Percentiles rank a stretch among this genome's conserved stretches.
Evolutionary conservation across 371 early-diverging fungal genomes (phyloP).

Genomic region (Mortierella sp.): DNA sequence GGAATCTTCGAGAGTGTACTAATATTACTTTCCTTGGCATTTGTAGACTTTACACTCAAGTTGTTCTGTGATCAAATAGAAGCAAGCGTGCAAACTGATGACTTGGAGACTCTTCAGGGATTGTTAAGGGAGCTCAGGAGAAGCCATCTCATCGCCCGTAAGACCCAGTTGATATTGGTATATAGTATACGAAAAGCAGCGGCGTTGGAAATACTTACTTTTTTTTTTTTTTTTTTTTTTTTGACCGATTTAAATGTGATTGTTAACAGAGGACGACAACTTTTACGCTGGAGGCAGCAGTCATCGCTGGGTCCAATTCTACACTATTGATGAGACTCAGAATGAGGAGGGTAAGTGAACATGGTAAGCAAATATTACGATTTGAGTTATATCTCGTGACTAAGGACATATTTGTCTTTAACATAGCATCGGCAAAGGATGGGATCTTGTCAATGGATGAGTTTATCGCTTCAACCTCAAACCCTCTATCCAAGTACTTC

Average conservation of each 20-base stretch:
- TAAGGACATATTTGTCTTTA: background rate
- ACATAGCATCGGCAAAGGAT: background rate
- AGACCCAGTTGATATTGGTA: background rate
- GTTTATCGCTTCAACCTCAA: constrained; percentile 32
- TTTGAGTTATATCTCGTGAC: background rate
- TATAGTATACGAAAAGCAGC: background rate
- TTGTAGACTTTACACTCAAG: constrained; percentile 41
- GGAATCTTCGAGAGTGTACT: background rate
- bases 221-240: background rate
- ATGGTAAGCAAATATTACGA: no score
- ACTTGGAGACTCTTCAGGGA: constrained; percentile 55
- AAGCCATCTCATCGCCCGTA: constrained; percentile 60
- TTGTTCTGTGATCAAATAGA: constrained; percentile 38
- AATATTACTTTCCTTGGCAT: background rate
- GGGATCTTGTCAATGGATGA: constrained; percentile 35
- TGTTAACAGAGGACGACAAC: constrained; percentile 51
- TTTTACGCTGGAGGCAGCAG: constrained; percentile 56
- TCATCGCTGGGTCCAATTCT: constrained; percentile 60
- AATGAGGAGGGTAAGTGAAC: constrained; percentile 15
- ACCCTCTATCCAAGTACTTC: constrained; percentile 44
- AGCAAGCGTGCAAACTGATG: constrained; percentile 39
- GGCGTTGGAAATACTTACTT: background rate
- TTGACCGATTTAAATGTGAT: background rate
- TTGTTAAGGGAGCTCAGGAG: constrained; percentile 59
- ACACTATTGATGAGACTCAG: constrained; percentile 23